Base-by-base conservation (phyloP, 352 stramenopile species). In the Pythium dissimile region DNA sequence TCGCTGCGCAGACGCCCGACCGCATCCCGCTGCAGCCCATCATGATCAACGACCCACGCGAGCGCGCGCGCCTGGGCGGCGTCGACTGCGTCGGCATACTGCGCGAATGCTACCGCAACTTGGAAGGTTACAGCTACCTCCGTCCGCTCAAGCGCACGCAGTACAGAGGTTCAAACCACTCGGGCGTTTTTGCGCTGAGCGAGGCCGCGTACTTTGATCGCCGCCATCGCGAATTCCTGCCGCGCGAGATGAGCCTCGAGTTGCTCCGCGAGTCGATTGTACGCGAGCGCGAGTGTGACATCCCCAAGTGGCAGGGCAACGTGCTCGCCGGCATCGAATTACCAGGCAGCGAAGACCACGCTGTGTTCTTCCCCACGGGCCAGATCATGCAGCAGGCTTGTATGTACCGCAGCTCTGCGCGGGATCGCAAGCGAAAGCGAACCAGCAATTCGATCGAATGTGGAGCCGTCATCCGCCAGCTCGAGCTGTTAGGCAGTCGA, bases 301-400 rank as follows among this genome's bases (percentile, higher is more conserved):
- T 86, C 13, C 71, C 73, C 11, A 78, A 76, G 49, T 82, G 73
- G 69, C 81, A 91, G 54, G 76, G 81, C 60, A 91, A 91, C 59
- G 73, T 73, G 27, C 65, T 91, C 35, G 51, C 74, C 28, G 81
- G 77, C 34, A 56, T 74, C 9, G 55, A 60, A 28, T 15, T 62
- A 10, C 66, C 52, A 8, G 42, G 53, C 2, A 52, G 71, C 7
- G 66, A 62, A 5, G 60, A 75, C 20, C 77, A 89, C 42, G 55
- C 86, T 3, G 64, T 91, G 18, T 86, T 91, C 64, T 86, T 85
- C 45, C 79, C 81, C 15, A 85, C 75, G 0, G 79, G 79, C 12
- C 59, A 84, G 18, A 71, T 89, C 4, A 49, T 91, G 49, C 81
- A 91, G 50, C 77, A 88, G 61, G 79, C 69, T 28, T 80, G 75